Evolutionary conservation across 208 protist genomes (phyloP), one percentile per base, ranked within the genome.

Genomic region (Trypanosoma boissoni): DNA sequence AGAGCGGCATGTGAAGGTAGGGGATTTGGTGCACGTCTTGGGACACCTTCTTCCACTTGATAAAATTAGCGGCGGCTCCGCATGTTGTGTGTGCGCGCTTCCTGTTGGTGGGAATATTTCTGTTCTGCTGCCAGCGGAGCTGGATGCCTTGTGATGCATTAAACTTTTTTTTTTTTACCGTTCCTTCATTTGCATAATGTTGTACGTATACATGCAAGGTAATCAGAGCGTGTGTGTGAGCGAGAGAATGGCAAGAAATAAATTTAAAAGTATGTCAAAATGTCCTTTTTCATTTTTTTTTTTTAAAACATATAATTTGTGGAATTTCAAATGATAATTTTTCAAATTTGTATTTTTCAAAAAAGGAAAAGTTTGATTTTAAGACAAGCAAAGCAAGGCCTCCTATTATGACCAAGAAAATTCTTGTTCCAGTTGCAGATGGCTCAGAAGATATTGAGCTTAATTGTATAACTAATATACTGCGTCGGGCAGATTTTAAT

Each of bases 361-460:
- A n/a, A n/a, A n/a, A n/a, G n/a, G n/a, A n/a, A n/a, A n/a, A n/a
- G n/a, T n/a, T n/a, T n/a, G n/a, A n/a, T n/a, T n/a, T n/a, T n/a
- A n/a, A n/a, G n/a, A n/a, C n/a, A n/a, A n/a, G n/a, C n/a, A n/a
- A n/a, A n/a, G n/a, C n/a, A n/a, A n/a, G n/a, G n/a, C n/a, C 8
- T 34, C 29, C 8, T 20, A 48, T 29, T 12, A 74, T 78, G 67
- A 61, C 50, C 42, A 86, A 83, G 70, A 73, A 71, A 45, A 86
- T 89, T 62, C 80, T 95, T 39, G 86, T 95, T 64, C 83, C 80
- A 41, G 79, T 80, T 7, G 85, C 88, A 20, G 81, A 91, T 67
- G 78, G 83, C 56, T 76, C 80, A 18, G 88, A 95, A 66, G 88
- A 95, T 49, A 95, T 95, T 77, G 88, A 95, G 70, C 58, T 92